phyloP scores from a whole-genome alignment of 2,329 filamentous ascomycete species.

The Lomentospora prolificans region DNA sequence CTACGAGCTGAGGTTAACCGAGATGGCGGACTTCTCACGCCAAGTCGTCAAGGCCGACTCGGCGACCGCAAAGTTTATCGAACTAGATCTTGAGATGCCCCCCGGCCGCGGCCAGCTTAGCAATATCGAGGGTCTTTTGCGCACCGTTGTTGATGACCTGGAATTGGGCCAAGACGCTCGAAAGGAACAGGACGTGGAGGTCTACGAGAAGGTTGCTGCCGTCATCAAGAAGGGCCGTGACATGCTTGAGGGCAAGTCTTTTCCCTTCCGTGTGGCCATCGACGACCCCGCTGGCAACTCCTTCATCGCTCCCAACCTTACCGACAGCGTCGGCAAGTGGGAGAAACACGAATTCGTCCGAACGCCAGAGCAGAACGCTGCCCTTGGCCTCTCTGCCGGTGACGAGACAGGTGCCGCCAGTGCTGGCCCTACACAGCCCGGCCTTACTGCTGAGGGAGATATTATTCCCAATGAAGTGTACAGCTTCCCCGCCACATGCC shows the following conservation, averaged over 20 bases:
- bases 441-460: slow-evolving; percentile 52
- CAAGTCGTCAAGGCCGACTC: slow-evolving; percentile 90
- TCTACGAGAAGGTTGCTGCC: slow-evolving; percentile 66
- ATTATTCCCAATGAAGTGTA: slow-evolving; percentile 89
- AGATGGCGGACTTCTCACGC: slow-evolving; percentile 64
- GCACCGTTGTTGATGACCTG: slow-evolving; percentile 69
- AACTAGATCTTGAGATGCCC: slow-evolving; percentile 88
- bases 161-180: slow-evolving; percentile 73
- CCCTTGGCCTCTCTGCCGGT: slow-evolving; percentile 64
- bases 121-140: slow-evolving; percentile 83
- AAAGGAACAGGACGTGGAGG: slow-evolving; percentile 66
- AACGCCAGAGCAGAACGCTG: slow-evolving; percentile 76
- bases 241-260: slow-evolving; percentile 67
- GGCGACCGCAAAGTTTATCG: slow-evolving; percentile 76
- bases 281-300: slow-evolving; percentile 95
- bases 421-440: slow-evolving; percentile 35
- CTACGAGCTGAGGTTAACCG: slow-evolving; percentile 72
- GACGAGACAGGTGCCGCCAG: slow-evolving; percentile 42
- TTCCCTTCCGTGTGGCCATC: slow-evolving; percentile 80
- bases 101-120: slow-evolving; percentile 83
- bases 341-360: slow-evolving; percentile 75
- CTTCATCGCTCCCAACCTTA: slow-evolving; percentile 83
- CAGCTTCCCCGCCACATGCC: slow-evolving; percentile 82
- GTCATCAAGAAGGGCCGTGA: slow-evolving; percentile 64
- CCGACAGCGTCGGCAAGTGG: slow-evolving; percentile 77